Evolutionary conservation across 1,139 yeast species (phyloP).

Genomic region (Saccharomycopsis hybrid): DNA sequence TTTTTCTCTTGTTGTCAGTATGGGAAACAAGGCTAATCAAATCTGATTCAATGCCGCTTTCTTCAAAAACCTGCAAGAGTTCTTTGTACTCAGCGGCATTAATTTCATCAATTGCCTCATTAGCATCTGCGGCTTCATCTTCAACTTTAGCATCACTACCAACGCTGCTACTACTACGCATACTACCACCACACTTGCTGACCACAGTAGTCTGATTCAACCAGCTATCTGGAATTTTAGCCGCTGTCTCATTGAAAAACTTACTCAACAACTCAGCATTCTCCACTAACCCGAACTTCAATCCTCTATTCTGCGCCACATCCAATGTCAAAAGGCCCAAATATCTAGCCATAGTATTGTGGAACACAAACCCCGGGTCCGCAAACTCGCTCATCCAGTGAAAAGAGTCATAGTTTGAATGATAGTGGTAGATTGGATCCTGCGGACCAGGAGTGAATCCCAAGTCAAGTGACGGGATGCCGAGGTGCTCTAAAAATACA

Average conservation of each 20-base stretch:
- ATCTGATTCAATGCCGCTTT: too few species aligned
- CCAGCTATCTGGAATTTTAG: conserved; percentile 36
- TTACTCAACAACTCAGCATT: conserved; percentile 30
- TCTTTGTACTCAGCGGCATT: not conserved
- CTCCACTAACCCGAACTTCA: conserved; percentile 29
- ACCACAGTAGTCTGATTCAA: too few species aligned
- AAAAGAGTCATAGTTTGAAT: conserved; percentile 62
- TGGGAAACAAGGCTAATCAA: too few species aligned
- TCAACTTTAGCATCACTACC: not conserved
- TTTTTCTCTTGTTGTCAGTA: too few species aligned
- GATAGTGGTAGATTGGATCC: conserved; percentile 59
- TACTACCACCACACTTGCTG: too few species aligned
- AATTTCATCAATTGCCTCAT: not conserved
- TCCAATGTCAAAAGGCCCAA: conserved; percentile 44
- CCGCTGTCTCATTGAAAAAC: conserved; percentile 28
- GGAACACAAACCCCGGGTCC: conserved; percentile 52
- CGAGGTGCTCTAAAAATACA: conserved; percentile 59
- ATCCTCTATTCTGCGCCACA: conserved; percentile 40
- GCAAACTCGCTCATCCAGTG: conserved; percentile 58
- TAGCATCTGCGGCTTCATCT: not conserved
- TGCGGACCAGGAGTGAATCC: conserved; percentile 40
- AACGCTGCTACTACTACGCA: too few species aligned
- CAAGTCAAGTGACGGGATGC: conserved; percentile 56
- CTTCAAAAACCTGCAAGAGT: too few species aligned
- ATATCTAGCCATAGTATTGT: conserved; percentile 46